Percentiles rank a stretch among this genome's conserved stretches.
Conservation (phyloP, 2,329 filamentous ascomycete genomes). For the Orbilia blumenaviensis region DNA sequence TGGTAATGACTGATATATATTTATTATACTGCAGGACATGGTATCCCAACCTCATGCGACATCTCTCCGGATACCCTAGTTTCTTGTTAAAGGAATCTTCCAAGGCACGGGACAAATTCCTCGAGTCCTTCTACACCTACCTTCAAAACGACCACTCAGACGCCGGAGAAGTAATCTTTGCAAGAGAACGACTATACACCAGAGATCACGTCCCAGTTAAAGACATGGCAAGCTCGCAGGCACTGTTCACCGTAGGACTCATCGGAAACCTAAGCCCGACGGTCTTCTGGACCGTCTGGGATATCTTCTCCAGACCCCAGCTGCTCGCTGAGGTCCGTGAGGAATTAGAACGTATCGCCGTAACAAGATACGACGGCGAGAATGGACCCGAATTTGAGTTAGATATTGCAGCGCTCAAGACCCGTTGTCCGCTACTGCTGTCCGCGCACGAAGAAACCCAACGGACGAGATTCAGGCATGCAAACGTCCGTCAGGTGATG, state of each 20-base stretch:
- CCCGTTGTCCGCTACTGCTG: slow-evolving; percentile 60
- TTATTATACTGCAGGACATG: not conserved
- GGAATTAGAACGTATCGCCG: slow-evolving; percentile 59
- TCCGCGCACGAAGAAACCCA: slow-evolving; percentile 61
- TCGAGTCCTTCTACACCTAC: not conserved
- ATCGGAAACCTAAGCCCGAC: slow-evolving; percentile 63
- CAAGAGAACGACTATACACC: slow-evolving; percentile 2
- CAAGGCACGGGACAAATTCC: slow-evolving; percentile 19
- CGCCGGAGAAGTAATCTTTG: slow-evolving; percentile 21
- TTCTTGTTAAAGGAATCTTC: slow-evolving; percentile 4
- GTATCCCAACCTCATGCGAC: slow-evolving; percentile 1
- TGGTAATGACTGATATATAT: not conserved
- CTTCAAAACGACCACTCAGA: slow-evolving; percentile 31
- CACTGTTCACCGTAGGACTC: slow-evolving; percentile 59
- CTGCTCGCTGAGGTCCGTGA: slow-evolving; percentile 62
- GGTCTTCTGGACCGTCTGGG: slow-evolving; percentile 64
- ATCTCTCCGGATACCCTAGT: not conserved
- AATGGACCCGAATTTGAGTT: slow-evolving; percentile 56
- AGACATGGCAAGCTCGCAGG: slow-evolving; percentile 58
- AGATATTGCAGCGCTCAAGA: slow-evolving; percentile 60
- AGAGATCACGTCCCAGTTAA: slow-evolving; percentile 39
- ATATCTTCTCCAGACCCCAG: slow-evolving; percentile 62
- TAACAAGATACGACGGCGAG: not conserved
- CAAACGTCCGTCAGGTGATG: slow-evolving; percentile 59
- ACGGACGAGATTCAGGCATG: slow-evolving; percentile 57